Evolutionary conservation across 1,139 yeast species (phyloP), one percentile per base, ranked within the genome.

Genomic region (Cylindricascospora bacillispora): DNA sequence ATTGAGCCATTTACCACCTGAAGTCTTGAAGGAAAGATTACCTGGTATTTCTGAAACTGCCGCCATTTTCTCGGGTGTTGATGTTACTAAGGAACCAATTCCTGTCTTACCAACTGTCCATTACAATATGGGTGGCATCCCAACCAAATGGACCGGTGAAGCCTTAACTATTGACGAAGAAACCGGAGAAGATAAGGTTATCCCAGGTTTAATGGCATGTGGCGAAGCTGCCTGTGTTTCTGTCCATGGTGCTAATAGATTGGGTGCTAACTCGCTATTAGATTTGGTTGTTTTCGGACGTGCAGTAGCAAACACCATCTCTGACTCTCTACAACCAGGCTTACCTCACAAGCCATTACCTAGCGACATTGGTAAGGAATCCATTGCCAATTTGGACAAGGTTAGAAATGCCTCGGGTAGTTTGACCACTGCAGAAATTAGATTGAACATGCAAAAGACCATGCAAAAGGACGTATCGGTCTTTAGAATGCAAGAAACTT

Each of bases 11-110:
- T 68, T 89, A 56, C 98, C 98, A 33, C 80, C 95, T 28, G 63
- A 79, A 33, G 95, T 89, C 29, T 70, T 89, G 55, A 74, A 82
- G 58, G 95, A 85, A 67, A 81, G 98, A 69, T 71, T 89, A 54
- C 98, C 98, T 48, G 98, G 98, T 78, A 89, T 89, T 51, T 85
- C 97, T 42, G 97, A 89, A 67, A 89, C 98, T 38, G 98, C 97
- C 26, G 82, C 86, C 45, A 89, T 89, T 62, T 89, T 89, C 54
- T 10, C 98, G 31, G 98, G 98, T 67, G 98, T 89, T 46, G 98
- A 89, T 62, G 97, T 89, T 44, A 89, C 98, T 43, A 89, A 89
- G 70, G 95, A 89, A 66, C 98, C 98, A 54, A 92, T 92, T 57
- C 98, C 98, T 51, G 89, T 89, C 49, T 65, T 89, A 54, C 98